Evolutionary conservation across 305 asterid genomes (phyloP), one percentile per base, ranked within the genome.

Genomic region (Solanum hybrid): DNA sequence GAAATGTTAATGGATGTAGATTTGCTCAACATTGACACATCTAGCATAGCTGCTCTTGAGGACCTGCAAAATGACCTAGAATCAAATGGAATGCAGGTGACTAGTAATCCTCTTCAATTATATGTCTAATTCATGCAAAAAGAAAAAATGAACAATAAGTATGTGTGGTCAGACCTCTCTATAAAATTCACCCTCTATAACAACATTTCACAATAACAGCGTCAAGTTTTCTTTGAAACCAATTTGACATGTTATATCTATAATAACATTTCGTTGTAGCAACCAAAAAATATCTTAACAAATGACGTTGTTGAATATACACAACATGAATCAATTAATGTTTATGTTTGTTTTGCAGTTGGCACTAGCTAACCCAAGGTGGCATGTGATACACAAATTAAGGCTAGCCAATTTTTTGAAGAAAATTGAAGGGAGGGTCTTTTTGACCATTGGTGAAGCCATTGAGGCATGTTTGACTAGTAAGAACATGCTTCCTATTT

Each of bases 341-440:
- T 57, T 80, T 24, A 46, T 82, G 11, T 34, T n/a, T 81, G n/a
- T 77, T n/a, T 90, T 89, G 88, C 92, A 92, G 94, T 89, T 92
- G 57, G 92, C 92, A 12, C 71, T 92, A 24, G 84, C 91, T 16
- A 92, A 91, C 61, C 94, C 94, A 39, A 92, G 90, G 86, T 92
- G 93, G 94, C 90, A 90, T 81, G 94, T 92, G 14, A 89, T 92
- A 89, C 91, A 90, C 88, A 92, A 91, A 90, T 90, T 90, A 81
- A 91, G 83, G 91, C 24, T 92, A 83, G 39, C 90, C 39, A 90
- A 92, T 71, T 86, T 91, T 73, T 75, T 90, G 33, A 79, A 78
- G 89, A 92, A 89, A 88, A 75, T 92, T 81, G 91, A 91, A 86
- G 89, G 87, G 28, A 89, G 76, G 64, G 91, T 92, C 75, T 92